Conservation (phyloP, 371 early-diverging fungal species). For the Phascolomyces articulosus region DNA sequence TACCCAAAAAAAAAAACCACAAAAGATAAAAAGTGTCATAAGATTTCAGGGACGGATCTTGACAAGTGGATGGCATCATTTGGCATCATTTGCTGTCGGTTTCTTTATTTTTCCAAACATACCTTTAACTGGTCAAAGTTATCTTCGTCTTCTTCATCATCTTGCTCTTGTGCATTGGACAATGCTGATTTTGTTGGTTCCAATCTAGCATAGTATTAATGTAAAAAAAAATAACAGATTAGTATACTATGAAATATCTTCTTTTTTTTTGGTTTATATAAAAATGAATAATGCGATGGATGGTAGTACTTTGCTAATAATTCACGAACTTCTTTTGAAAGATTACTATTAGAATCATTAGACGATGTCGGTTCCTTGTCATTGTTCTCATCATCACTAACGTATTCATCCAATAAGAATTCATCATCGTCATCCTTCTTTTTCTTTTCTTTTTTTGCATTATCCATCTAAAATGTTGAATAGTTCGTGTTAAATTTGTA, state of each 20-base stretch:
- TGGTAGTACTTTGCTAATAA: conserved; percentile 61
- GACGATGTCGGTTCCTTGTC: not conserved
- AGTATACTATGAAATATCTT: not conserved
- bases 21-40: no score
- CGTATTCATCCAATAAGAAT: conserved; percentile 68
- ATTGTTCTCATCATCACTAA: conserved; percentile 62
- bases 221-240: not conserved
- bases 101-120: no score
- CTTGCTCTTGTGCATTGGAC: conserved; percentile 15
- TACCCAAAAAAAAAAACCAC: no score
- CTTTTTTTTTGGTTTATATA: no score
- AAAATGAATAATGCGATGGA: no score
- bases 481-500: no score
- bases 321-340: conserved; percentile 60
- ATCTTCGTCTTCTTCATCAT: conserved; percentile 40
- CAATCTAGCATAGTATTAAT: not conserved
- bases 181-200: not conserved
- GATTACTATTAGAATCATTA: conserved; percentile 20
- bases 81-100: no score
- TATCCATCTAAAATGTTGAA: not conserved
- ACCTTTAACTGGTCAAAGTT: conserved; percentile 62
- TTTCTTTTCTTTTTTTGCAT: not conserved
- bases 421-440: conserved; percentile 47
- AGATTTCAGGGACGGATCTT: no score
- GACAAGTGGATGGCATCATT: no score